phyloP scores from a whole-genome alignment of 2,329 filamentous ascomycete species.

The Zymoseptoria ardabiliae region DNA sequence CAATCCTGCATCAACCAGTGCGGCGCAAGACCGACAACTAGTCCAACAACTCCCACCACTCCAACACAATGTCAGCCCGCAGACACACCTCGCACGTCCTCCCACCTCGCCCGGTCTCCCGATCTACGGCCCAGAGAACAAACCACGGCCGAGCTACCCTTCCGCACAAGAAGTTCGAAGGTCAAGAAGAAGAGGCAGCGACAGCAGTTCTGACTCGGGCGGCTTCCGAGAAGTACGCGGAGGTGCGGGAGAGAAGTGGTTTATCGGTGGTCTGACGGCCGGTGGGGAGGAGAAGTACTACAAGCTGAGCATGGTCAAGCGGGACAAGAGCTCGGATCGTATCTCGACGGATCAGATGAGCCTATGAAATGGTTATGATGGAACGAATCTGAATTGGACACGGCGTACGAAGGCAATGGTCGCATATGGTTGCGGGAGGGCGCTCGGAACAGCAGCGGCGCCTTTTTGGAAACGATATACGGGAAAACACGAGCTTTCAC shows the following conservation, averaged over 20 bases:
- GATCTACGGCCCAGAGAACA: conserved; percentile 29
- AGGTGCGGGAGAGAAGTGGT: conserved; percentile 72
- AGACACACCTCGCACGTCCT: conserved; percentile 31
- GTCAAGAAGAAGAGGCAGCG: conserved; percentile 54
- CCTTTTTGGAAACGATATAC: not conserved
- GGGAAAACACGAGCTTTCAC: not conserved
- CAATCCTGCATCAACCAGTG: conserved; percentile 15
- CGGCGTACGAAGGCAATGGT: too few species aligned
- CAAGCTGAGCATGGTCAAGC: conserved; percentile 67
- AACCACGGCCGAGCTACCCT: conserved; percentile 27
- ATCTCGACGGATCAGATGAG: conserved; percentile 69
- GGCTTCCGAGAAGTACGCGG: conserved; percentile 67
- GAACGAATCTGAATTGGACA: not conserved
- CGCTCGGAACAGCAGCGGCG: not conserved
- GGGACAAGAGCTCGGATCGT: conserved; percentile 65
- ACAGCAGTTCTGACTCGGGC: conserved; percentile 66
- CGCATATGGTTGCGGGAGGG: not conserved
- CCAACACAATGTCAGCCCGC: conserved; percentile 31
- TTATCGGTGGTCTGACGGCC: conserved; percentile 69
- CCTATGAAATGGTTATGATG: conserved; percentile 44
- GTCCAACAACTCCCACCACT: conserved; percentile 32
- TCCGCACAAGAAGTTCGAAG: conserved; percentile 26
- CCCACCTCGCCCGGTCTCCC: conserved; percentile 29
- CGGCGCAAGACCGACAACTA: conserved; percentile 33
- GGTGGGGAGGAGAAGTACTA: conserved; percentile 75